Evolutionary conservation across 352 stramenopile species (phyloP), one percentile per base, ranked within the genome.

Genomic region (Globisporangium perplexum): DNA sequence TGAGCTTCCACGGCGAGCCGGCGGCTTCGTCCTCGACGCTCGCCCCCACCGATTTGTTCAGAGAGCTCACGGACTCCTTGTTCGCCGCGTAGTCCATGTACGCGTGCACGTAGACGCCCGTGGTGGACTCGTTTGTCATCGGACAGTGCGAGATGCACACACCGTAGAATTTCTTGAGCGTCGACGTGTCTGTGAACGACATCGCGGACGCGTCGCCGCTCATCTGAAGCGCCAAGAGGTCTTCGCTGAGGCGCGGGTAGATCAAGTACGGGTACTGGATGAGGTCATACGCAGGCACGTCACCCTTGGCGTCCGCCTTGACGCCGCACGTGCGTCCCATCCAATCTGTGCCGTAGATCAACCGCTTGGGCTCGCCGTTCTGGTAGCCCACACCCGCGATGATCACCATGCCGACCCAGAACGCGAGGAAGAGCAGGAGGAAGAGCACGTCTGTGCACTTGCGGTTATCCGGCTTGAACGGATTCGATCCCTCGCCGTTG

Each of bases 331-430:
- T 86, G 0, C 76, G 65, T 0, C 81, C 81, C 60, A 77, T 82
- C 72, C 74, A 92, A 57, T 92, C 81, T 0, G 71, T 79, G 44
- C 81, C 81, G 54, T 92, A 90, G 26, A 88, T 68, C 47, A 92
- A 57, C 22, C 81, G 78, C 68, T 89, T 80, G 14, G 81, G 81
- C 53, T 92, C 66, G 23, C 81, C 81, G 48, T 86, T 60, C n/a
- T 65, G 52, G 58, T 86, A 90, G 2, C 70, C 78, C 24, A 90
- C 60, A 1, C 60, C 69, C 0, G 76, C 76, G 53, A 92, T 86
- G 59, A 81, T 60, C 58, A 89, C 69, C 78, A 88, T 89, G 26
- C 71, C 66, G 41, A 76, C 54, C 72, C 71, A 82, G 59, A 81
- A 82, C 20, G 67, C 49, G 23, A 76, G 41, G 55, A 85, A 86